A percentile compares a stretch with the other conserved stretches of the same genome.
These are phyloP conservation scores for Penicillium sp. DNA, from an alignment of 2,329 filamentous ascomycete species.

Conservation along the genomic window DNA sequence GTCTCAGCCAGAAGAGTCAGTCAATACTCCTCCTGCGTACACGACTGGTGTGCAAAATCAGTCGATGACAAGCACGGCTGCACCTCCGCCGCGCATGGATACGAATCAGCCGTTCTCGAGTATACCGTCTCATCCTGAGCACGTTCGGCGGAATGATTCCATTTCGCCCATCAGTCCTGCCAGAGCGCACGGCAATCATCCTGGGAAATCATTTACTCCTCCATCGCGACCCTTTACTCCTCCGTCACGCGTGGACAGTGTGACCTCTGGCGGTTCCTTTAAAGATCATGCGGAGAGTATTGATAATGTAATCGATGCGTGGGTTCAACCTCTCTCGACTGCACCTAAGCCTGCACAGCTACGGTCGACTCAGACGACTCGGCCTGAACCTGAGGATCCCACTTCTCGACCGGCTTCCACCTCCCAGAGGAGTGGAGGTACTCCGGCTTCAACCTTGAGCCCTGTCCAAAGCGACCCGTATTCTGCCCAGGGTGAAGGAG, in stretches of 20 bases:
- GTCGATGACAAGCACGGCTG: constrained; percentile 2
- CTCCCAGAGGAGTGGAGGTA: constrained; percentile 10
- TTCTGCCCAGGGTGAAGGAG: not conserved
- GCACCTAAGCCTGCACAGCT: constrained; percentile 15
- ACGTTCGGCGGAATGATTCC: constrained; percentile 4
- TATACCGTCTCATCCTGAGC: constrained; percentile 1
- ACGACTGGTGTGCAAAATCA: constrained; percentile 6
- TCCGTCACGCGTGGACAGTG: constrained; percentile 28
- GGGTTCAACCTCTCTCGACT: constrained; percentile 35
- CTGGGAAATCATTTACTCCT: constrained; percentile 11
- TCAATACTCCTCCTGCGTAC: constrained; percentile 13
- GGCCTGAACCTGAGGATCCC: constrained; percentile 6
- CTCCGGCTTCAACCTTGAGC: constrained; percentile 9
- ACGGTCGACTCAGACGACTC: constrained; percentile 4
- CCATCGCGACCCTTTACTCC: constrained; percentile 21
- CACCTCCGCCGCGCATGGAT: constrained; percentile 9
- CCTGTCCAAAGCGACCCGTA: constrained; percentile 7
- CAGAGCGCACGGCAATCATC: not conserved
- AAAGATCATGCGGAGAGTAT: constrained; percentile 35
- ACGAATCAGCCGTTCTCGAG: constrained; percentile 5
- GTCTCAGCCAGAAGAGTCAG: constrained; percentile 2
- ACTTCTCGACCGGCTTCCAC: constrained; percentile 8
- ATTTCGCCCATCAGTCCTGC: constrained; percentile 25
- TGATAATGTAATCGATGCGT: constrained; percentile 43
- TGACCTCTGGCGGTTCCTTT: constrained; percentile 25